phyloP scores from a whole-genome alignment of 257 asterid species.

The Ophiorrhiza pumila region DNA sequence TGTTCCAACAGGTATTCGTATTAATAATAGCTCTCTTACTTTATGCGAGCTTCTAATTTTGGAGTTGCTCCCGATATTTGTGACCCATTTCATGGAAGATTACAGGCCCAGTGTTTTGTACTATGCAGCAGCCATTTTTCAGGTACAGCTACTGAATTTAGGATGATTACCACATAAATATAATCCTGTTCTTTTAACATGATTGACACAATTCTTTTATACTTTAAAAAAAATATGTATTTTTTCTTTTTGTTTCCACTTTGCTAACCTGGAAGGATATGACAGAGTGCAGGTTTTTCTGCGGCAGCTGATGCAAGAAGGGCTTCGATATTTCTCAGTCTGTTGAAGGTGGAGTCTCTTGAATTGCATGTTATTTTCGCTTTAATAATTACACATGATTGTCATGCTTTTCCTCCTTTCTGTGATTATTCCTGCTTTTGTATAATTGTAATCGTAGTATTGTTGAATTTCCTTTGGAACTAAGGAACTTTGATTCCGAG shows the following conservation, averaged over 20 bases:
- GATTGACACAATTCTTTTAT: not conserved
- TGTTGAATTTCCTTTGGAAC: not conserved
- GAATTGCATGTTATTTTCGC: slow-evolving; percentile 2
- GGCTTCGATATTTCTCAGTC: slow-evolving; percentile 78
- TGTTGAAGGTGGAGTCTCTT: slow-evolving; percentile 63
- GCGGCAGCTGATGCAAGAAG: slow-evolving; percentile 95
- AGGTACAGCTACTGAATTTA: slow-evolving; percentile 46
- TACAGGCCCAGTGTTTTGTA: slow-evolving; percentile 98
- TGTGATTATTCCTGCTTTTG: not conserved
- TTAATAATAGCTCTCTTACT: slow-evolving; percentile 10
- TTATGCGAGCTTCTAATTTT: not conserved
- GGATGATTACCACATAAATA: not conserved
- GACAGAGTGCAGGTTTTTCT: slow-evolving; percentile 92
- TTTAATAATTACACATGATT: not conserved
- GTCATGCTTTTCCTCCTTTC: not conserved
- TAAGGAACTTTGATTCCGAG: not conserved
- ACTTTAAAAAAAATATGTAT: not conserved
- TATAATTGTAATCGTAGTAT: not conserved
- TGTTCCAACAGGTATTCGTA: slow-evolving; percentile 83
- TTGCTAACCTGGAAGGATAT: too few relatives aligned
- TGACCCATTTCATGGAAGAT: slow-evolving; percentile 51
- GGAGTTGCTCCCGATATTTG: slow-evolving; percentile 25
- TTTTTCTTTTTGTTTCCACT: too few relatives aligned
- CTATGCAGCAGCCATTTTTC: slow-evolving; percentile 88
- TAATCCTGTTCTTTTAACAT: not conserved